Evolutionary conservation across 495 filamentous ascomycete genomes (phyloP).

Genomic region (Astrothelium subdiscretum): DNA sequence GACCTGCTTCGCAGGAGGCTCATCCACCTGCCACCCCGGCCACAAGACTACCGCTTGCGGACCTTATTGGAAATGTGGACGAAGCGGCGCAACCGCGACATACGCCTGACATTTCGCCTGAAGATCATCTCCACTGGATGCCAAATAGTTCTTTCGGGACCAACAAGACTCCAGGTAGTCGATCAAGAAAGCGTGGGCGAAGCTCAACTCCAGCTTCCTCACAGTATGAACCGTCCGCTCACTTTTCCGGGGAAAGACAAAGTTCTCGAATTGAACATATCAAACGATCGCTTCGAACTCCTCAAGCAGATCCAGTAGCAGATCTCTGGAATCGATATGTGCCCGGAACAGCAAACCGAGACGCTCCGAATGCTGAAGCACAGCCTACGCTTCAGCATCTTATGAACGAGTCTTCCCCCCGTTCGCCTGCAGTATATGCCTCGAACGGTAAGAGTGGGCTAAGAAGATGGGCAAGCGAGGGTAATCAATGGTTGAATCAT

Average conservation of each 20-base stretch:
- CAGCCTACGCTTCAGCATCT: slow-evolving; percentile 23
- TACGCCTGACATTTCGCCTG: slow-evolving; percentile 45
- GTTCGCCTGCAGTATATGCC: slow-evolving; percentile 17
- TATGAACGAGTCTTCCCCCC: slow-evolving; percentile 27
- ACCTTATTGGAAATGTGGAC: slow-evolving; percentile 58
- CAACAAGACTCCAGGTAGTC: slow-evolving; percentile 40
- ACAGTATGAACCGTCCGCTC: slow-evolving; percentile 42
- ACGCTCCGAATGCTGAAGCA: slow-evolving; percentile 11
- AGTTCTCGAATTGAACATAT: slow-evolving; percentile 40
- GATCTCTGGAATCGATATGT: slow-evolving; percentile 81
- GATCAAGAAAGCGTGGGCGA: slow-evolving; percentile 55
- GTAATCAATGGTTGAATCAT: slow-evolving; percentile 45
- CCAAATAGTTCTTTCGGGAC: slow-evolving; percentile 34
- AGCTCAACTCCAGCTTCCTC: slow-evolving; percentile 75
- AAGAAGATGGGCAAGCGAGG: slow-evolving; percentile 48
- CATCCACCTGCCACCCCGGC: slow-evolving; percentile 46
- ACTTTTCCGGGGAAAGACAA: slow-evolving; percentile 31
- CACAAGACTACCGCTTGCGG: slow-evolving; percentile 60
- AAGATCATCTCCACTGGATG: slow-evolving; percentile 66
- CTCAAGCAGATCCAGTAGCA: slow-evolving; percentile 66
- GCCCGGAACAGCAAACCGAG: slow-evolving; percentile 12
- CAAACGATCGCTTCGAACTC: slow-evolving; percentile 52
- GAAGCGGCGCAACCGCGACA: slow-evolving; percentile 42
- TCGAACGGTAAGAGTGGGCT: slow-evolving; percentile 28
- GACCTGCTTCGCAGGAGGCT: neutral